Conservation (phyloP, 164 flowering plant genomes). For the Berberis thunbergii region DNA sequence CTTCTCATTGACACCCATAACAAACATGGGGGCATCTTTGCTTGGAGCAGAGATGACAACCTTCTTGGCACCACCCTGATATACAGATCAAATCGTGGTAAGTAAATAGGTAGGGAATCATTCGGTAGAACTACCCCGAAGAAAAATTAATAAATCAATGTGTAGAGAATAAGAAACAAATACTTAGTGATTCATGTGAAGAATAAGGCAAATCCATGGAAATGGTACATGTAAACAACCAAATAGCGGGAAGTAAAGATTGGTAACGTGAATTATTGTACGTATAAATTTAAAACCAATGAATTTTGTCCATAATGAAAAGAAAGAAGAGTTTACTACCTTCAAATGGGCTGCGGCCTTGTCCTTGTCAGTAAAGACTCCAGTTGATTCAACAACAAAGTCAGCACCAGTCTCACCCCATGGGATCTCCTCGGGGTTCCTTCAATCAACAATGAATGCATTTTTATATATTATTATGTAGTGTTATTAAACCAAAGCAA, state of each 20-base stretch:
- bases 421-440: constrained; percentile 57
- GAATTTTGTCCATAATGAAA: too few relatives aligned
- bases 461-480: neutral
- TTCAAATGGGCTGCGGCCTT: constrained; percentile 75
- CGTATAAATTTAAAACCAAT: too few relatives aligned
- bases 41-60: constrained; percentile 98
- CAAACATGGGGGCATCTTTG: constrained; percentile 97
- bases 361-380: constrained; percentile 64
- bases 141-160: too few relatives aligned
- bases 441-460: constrained; percentile 1
- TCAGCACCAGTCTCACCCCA: constrained; percentile 54
- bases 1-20: constrained; percentile 85
- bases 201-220: too few relatives aligned
- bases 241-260: too few relatives aligned
- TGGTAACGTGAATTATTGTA: too few relatives aligned
- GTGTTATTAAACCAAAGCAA: neutral
- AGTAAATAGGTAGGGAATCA: too few relatives aligned
- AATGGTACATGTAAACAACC: too few relatives aligned
- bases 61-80: constrained; percentile 96
- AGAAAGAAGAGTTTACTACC: constrained; percentile 19
- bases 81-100: neutral
- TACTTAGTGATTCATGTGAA: too few relatives aligned
- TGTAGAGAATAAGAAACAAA: too few relatives aligned
- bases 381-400: constrained; percentile 46
- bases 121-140: too few relatives aligned